Evolutionary conservation across 2,329 filamentous ascomycete species (phyloP).

Genomic region (Pseudogymnoascus sp.): DNA sequence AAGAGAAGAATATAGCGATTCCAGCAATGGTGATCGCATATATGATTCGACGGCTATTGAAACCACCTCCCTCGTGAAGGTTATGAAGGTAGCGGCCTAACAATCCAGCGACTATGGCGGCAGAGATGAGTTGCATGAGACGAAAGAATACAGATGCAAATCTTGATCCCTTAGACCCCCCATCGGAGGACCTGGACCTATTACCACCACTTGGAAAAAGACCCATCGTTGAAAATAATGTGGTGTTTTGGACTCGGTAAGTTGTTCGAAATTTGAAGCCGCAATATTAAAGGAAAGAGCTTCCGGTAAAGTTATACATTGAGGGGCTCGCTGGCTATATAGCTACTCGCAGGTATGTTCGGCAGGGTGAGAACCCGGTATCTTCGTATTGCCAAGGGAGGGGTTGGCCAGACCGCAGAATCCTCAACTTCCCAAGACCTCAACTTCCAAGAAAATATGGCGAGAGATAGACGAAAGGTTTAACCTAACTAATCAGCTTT

Average conservation of each 20-base stretch:
- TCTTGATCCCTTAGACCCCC: conserved; percentile 1
- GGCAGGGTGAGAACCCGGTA: not conserved
- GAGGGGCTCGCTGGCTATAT: not conserved
- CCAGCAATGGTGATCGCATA: conserved; percentile 12
- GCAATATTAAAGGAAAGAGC: not conserved
- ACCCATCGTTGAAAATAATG: conserved; percentile 5
- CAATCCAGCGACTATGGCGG: conserved; percentile 11
- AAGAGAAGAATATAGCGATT: conserved; percentile 1
- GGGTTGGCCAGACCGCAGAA: not conserved
- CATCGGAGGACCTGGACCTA: not conserved
- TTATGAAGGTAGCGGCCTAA: conserved; percentile 3
- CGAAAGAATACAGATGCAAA: not conserved
- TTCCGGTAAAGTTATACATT: not conserved
- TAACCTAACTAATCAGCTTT: not conserved
- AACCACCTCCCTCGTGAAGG: not conserved
- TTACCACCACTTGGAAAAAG: conserved; percentile 7
- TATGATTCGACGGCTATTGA: not conserved
- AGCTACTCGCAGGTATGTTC: not conserved
- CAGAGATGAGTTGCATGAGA: conserved; percentile 8
- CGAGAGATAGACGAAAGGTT: not conserved
- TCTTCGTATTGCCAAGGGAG: not conserved
- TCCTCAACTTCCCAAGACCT: not conserved
- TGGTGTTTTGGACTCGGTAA: not conserved
- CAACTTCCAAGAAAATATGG: not conserved
- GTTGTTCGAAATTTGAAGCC: not conserved